phyloP scores from a whole-genome alignment of 208 protist species.

The Acanthamoeba lenticulata region DNA sequence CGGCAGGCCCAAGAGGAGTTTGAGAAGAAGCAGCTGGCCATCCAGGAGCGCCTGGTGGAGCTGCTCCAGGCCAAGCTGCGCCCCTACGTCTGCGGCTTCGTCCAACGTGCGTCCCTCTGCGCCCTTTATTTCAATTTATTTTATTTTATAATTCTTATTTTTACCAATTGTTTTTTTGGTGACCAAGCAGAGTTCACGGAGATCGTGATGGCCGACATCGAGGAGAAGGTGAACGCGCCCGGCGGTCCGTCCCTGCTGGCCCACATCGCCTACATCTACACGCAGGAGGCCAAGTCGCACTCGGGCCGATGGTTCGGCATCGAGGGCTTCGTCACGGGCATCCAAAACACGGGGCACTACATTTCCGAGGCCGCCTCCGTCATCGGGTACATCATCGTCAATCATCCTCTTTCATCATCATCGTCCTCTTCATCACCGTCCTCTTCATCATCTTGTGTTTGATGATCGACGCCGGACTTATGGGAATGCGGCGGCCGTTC shows the following conservation, averaged over 20 bases:
- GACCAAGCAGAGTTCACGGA: neutral
- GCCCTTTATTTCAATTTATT: neutral
- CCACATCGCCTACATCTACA: conserved; percentile 37
- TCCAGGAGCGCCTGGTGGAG: neutral
- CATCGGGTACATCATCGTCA: neutral
- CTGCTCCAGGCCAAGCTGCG: conserved; percentile 41
- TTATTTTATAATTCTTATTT: neutral
- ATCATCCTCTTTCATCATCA: neutral
- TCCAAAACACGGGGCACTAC: conserved; percentile 14
- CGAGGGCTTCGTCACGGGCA: neutral
- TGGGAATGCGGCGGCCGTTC: neutral
- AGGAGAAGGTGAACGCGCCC: conserved; percentile 32
- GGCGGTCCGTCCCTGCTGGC: neutral
- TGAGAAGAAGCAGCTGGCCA: neutral
- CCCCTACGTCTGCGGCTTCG: neutral
- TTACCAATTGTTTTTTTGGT: neutral
- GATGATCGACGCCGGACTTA: too few species aligned
- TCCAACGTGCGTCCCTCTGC: neutral
- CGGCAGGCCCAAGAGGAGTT: neutral
- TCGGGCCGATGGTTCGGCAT: conserved; percentile 18
- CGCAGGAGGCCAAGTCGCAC: conserved; percentile 49
- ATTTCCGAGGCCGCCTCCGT: conserved; percentile 11
- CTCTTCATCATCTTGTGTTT: neutral
- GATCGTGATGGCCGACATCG: neutral
- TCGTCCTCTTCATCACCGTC: neutral